Conservation (phyloP, 768 basidiomycete species). For the Hydnum rufescens region DNA sequence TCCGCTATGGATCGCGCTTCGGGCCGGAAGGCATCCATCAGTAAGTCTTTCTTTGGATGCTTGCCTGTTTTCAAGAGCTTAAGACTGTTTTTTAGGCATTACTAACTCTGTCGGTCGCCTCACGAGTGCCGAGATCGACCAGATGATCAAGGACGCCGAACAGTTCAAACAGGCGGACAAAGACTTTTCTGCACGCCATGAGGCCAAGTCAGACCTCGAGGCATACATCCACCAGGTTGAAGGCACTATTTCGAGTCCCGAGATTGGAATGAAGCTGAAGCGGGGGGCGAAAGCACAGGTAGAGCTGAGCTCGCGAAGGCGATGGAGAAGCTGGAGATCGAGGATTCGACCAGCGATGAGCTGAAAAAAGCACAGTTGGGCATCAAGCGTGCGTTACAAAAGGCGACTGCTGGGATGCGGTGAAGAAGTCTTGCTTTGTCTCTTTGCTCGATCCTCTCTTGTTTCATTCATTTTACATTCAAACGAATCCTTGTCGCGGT, state of each 20-base stretch:
- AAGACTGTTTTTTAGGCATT: slow-evolving; percentile 39
- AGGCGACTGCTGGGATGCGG: slow-evolving; percentile 83
- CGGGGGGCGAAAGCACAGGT: slow-evolving; percentile 87
- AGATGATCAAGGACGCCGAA: slow-evolving; percentile 99
- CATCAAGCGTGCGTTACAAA: slow-evolving; percentile 95
- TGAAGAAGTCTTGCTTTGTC: slow-evolving; percentile 19
- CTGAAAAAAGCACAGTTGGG: slow-evolving; percentile 87
- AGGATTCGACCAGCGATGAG: slow-evolving; percentile 84
- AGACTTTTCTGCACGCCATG: slow-evolving; percentile 95
- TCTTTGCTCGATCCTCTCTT: background rate
- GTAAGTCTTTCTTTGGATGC: slow-evolving; percentile 28
- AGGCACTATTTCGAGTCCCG: slow-evolving; percentile 85
- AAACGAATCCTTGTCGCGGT: no score
- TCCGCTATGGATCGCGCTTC: slow-evolving; percentile 97
- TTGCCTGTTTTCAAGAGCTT: background rate
- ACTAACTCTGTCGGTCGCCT: slow-evolving; percentile 99
- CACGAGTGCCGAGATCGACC: slow-evolving; percentile 92
- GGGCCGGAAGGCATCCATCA: slow-evolving; percentile 96
- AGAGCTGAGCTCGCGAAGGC: slow-evolving; percentile 96
- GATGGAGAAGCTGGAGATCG: slow-evolving; percentile 95
- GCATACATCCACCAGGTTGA: slow-evolving; percentile 95
- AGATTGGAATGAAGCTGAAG: slow-evolving; percentile 98
- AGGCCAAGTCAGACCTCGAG: slow-evolving; percentile 96
- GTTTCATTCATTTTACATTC: no score
- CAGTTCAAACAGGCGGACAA: slow-evolving; percentile 93